phyloP scores from a whole-genome alignment of 2,329 filamentous ascomycete genomes.

The Xylariales sp. region DNA sequence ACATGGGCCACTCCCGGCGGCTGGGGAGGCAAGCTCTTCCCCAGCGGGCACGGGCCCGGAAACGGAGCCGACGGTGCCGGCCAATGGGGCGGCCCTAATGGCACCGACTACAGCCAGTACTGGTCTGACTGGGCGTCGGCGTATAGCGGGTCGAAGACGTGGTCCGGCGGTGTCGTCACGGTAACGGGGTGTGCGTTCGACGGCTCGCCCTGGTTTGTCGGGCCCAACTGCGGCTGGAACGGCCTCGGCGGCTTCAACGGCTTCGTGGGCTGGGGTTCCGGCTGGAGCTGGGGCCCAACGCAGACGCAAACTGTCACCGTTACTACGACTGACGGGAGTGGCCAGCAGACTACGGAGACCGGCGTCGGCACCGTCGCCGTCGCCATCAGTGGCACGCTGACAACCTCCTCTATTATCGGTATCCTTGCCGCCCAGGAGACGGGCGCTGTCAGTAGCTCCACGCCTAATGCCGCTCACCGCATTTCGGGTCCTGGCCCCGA shows the following conservation, averaged over 20 bases:
- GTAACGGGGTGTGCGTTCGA: slow-evolving; percentile 57
- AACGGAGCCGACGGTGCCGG: slow-evolving; percentile 1
- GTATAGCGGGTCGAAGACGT: slow-evolving; percentile 49
- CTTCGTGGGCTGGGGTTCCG: slow-evolving; percentile 56
- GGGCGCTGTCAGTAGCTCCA: slow-evolving; percentile 8
- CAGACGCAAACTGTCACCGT: slow-evolving; percentile 52
- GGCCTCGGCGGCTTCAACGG: slow-evolving; percentile 52
- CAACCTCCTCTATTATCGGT: slow-evolving; percentile 45
- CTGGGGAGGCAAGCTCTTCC: slow-evolving; percentile 43
- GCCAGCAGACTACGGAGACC: slow-evolving; percentile 47
- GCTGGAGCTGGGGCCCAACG: slow-evolving; percentile 55
- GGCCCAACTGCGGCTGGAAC: slow-evolving; percentile 53
- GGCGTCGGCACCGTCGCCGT: slow-evolving; percentile 47
- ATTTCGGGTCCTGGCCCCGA: slow-evolving; percentile 35
- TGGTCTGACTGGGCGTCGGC: slow-evolving; percentile 50
- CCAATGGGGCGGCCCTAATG: slow-evolving; percentile 35
- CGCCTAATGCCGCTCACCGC: slow-evolving; percentile 32
- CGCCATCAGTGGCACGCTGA: slow-evolving; percentile 51
- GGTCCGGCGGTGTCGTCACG: slow-evolving; percentile 54
- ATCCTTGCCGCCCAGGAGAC: slow-evolving; percentile 30
- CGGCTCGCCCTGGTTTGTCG: slow-evolving; percentile 56
- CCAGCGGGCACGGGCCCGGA: slow-evolving; percentile 28
- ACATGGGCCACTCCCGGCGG: slow-evolving; percentile 51
- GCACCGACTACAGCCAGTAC: slow-evolving; percentile 41
- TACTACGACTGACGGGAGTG: slow-evolving; percentile 48